These are phyloP conservation scores for Panicum hallii DNA, from an alignment of 202 grass and related monocot genomes.

Conservation along the genomic window DNA sequence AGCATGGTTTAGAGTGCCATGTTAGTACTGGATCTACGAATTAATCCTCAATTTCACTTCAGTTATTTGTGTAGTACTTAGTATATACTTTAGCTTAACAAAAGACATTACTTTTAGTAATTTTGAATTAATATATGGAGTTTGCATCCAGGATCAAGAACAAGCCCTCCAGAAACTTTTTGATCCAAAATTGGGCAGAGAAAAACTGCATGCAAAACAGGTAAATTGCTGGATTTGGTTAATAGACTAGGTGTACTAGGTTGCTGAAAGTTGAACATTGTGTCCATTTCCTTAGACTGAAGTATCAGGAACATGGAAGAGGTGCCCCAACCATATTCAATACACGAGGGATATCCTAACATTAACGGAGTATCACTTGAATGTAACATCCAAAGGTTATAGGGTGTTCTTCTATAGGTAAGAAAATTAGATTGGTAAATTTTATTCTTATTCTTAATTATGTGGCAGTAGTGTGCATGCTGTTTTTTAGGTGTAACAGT, in stretches of 20 bases:
- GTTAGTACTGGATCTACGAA: slow-evolving; percentile 19
- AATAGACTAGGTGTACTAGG: not conserved
- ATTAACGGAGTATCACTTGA: slow-evolving; percentile 63
- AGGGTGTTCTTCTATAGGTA: slow-evolving; percentile 65
- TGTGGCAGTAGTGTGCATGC: too few relatives aligned
- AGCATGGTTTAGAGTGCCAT: slow-evolving; percentile 47
- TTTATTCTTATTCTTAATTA: not conserved
- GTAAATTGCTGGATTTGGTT: slow-evolving; percentile 32
- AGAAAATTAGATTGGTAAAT: not conserved
- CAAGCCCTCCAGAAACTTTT: slow-evolving; percentile 53
- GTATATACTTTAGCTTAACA: not conserved
- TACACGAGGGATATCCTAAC: slow-evolving; percentile 54
- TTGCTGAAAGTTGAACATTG: not conserved
- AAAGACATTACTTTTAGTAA: not conserved
- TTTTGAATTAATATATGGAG: not conserved
- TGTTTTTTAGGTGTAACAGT: not conserved
- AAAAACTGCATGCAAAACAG: slow-evolving; percentile 60
- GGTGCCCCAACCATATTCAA: slow-evolving; percentile 56
- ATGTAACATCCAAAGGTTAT: slow-evolving; percentile 71
- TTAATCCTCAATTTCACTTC: not conserved
- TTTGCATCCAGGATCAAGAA: slow-evolving; percentile 53
- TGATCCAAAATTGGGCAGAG: slow-evolving; percentile 35
- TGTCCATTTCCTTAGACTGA: slow-evolving; percentile 40
- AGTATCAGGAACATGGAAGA: slow-evolving; percentile 49
- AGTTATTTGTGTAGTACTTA: not conserved